Evolutionary conservation across 139 green algal species (phyloP).

Genomic region (Medakamo hakoo): DNA sequence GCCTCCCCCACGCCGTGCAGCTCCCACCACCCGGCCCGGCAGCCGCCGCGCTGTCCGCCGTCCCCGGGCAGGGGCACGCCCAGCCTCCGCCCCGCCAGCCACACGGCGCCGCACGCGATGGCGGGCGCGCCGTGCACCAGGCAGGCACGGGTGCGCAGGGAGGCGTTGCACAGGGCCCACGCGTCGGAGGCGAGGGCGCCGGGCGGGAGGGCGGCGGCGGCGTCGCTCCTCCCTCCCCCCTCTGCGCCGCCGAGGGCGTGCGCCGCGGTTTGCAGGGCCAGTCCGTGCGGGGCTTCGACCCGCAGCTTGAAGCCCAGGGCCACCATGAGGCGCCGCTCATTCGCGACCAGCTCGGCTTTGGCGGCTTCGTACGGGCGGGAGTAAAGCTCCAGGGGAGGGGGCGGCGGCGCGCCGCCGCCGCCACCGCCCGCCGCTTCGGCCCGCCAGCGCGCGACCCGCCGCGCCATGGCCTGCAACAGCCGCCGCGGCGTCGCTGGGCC

Average conservation of each 20-base stretch:
- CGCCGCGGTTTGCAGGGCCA: not conserved
- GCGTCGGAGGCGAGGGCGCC: not conserved
- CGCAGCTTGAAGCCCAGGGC: not conserved
- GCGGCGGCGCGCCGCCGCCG: too few relatives aligned
- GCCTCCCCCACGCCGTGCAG: not conserved
- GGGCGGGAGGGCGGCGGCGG: too few relatives aligned
- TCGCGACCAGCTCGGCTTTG: not conserved
- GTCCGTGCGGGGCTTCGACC: not conserved
- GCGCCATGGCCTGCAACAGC: not conserved
- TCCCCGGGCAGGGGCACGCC: too few relatives aligned
- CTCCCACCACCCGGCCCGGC: not conserved
- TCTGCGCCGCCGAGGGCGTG: not conserved
- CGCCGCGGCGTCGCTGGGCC: not conserved
- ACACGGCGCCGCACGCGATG: not conserved
- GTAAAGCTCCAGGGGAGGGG: not conserved
- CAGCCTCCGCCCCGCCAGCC: too few relatives aligned
- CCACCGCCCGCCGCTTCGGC: not conserved
- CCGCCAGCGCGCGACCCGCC: too few relatives aligned
- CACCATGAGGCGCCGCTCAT: not conserved
- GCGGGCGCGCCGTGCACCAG: not conserved
- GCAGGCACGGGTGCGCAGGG: not conserved
- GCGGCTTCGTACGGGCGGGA: not conserved
- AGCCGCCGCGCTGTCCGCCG: too few relatives aligned
- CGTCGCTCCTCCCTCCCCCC: too few relatives aligned
- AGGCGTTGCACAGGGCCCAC: not conserved